A percentile compares a stretch with the other conserved stretches of the same genome.
These are phyloP conservation scores for Scedosporium dehoogii DNA, from an alignment of 2,329 filamentous ascomycete species.

Conservation along the genomic window DNA sequence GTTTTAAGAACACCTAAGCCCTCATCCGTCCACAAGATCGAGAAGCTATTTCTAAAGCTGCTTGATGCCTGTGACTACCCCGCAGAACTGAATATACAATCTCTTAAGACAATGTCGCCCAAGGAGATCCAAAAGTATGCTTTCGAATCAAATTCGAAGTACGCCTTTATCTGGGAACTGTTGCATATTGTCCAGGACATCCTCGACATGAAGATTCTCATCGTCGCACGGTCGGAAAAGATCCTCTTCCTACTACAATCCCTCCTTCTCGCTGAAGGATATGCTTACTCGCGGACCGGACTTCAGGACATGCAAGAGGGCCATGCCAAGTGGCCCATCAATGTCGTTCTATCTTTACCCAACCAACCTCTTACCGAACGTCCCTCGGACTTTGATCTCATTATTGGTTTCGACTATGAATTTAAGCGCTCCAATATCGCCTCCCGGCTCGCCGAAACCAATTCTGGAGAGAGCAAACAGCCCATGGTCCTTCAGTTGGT, in stretches of 20 bases:
- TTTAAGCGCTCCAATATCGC: slow-evolving; percentile 28
- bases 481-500: slow-evolving; percentile 40
- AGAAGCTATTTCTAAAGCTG: slow-evolving; percentile 40
- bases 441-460: slow-evolving; percentile 10
- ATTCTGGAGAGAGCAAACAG: slow-evolving; percentile 14
- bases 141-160: slow-evolving; percentile 48
- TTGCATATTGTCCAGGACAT: slow-evolving; percentile 31
- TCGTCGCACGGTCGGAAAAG: slow-evolving; percentile 40
- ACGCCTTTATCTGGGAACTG: slow-evolving; percentile 48
- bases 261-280: slow-evolving; percentile 30
- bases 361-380: slow-evolving; percentile 25
- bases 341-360: slow-evolving; percentile 32
- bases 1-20: slow-evolving; percentile 27
- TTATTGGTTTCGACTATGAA: slow-evolving; percentile 44
- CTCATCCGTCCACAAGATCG: slow-evolving; percentile 32
- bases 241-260: slow-evolving; percentile 42
- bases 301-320: slow-evolving; percentile 19
- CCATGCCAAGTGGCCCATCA: slow-evolving; percentile 21
- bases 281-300: slow-evolving; percentile 24
- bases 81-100: slow-evolving; percentile 36
- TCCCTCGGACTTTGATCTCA: slow-evolving; percentile 33
- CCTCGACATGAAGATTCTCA: slow-evolving; percentile 35
- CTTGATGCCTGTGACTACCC: slow-evolving; percentile 49
- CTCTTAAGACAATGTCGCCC: slow-evolving; percentile 25
- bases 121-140: slow-evolving; percentile 40